Conservation (phyloP, 2,329 filamentous ascomycete genomes). For the Pseudogymnoascus sp. region DNA sequence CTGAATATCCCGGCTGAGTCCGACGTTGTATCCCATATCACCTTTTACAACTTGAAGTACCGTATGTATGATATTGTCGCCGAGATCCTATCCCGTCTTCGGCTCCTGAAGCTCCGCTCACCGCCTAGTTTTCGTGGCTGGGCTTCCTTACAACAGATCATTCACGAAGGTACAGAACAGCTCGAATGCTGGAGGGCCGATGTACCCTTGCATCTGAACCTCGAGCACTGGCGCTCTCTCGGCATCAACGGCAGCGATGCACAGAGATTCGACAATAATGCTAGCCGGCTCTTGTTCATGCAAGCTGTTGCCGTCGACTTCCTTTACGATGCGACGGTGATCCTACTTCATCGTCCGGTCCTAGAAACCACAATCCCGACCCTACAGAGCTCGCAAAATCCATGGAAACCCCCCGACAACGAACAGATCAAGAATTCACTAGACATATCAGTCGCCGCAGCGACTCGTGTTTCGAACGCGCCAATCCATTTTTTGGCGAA, state of each 20-base stretch:
- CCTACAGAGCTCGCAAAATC: not conserved
- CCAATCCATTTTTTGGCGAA: slow-evolving; percentile 24
- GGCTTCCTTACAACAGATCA: slow-evolving; percentile 15
- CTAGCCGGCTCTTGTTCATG: slow-evolving; percentile 10
- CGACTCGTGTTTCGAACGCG: slow-evolving; percentile 25
- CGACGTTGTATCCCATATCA: slow-evolving; percentile 2
- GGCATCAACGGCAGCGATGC: not conserved
- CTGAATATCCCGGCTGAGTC: not conserved
- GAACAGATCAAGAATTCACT: slow-evolving; percentile 14
- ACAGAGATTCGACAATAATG: not conserved
- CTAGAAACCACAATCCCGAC: slow-evolving; percentile 17
- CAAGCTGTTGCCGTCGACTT: slow-evolving; percentile 19
- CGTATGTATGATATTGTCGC: slow-evolving; percentile 26
- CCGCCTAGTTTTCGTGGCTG: slow-evolving; percentile 18
- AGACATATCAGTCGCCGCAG: slow-evolving; percentile 24
- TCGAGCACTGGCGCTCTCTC: slow-evolving; percentile 7
- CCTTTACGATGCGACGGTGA: slow-evolving; percentile 19
- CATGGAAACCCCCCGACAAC: not conserved
- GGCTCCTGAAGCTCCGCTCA: slow-evolving; percentile 21
- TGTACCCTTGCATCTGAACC: slow-evolving; percentile 12
- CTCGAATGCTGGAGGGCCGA: slow-evolving; percentile 15
- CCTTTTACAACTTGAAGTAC: slow-evolving; percentile 26
- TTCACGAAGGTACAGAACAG: slow-evolving; percentile 15
- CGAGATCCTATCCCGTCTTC: slow-evolving; percentile 23
- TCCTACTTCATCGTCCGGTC: slow-evolving; percentile 22